phyloP scores from a whole-genome alignment of 176 grass and related monocot genomes.

The Phoenix dactylifera region DNA sequence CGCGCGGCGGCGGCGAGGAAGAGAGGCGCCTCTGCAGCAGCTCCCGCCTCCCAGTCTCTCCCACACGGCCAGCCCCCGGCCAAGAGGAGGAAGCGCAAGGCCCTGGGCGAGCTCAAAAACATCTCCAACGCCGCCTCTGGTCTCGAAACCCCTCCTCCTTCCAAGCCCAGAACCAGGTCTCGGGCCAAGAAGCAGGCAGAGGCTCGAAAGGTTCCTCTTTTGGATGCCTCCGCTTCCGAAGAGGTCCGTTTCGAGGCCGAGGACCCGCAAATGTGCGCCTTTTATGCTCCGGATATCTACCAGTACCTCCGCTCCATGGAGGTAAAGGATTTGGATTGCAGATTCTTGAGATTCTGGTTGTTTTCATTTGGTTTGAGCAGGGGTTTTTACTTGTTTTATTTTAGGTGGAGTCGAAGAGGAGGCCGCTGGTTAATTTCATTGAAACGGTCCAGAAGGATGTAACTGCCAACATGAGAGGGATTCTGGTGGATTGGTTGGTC shows the following conservation, averaged over 20 bases:
- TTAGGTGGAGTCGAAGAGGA: constrained; percentile 33
- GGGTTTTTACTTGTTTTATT: not conserved
- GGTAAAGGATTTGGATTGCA: constrained; percentile 21
- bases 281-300: constrained; percentile 24
- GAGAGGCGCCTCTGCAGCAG: no score
- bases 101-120: not conserved
- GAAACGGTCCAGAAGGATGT: constrained; percentile 30
- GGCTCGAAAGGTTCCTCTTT: not conserved
- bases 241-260: not conserved
- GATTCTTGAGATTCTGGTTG: no score
- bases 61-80: not conserved
- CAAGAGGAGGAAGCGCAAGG: constrained; percentile 5
- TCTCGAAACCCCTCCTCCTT: not conserved
- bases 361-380: no score
- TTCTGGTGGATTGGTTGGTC: constrained; percentile 52
- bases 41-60: not conserved
- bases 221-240: no score
- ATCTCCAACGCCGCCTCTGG: not conserved
- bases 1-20: not conserved
- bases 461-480: constrained; percentile 26
- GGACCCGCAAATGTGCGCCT: not conserved
- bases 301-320: constrained; percentile 33
- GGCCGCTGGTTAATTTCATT: constrained; percentile 27
- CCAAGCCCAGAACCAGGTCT: constrained; percentile 5
- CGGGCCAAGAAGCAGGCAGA: not conserved